A percentile compares a stretch with the other conserved stretches of the same genome.
phyloP scores from a whole-genome alignment of 441 rosid genomes.

The Populus tomentosa region DNA sequence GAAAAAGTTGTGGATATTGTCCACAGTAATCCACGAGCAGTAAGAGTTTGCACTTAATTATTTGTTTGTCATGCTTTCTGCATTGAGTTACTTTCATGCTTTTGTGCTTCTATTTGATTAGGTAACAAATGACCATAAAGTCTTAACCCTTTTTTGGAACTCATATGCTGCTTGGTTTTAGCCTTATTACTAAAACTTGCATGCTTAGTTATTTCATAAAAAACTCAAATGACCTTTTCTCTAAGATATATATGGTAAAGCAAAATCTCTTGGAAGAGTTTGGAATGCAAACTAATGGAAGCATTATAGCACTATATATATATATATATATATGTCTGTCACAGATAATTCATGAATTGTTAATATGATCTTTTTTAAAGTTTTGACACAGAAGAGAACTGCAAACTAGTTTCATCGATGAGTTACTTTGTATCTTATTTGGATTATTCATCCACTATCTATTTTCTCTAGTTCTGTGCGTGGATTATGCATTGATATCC shows the following conservation, averaged over 20 bases:
- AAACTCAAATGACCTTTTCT: neutral
- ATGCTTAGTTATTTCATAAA: neutral
- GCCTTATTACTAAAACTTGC: neutral
- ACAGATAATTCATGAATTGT: neutral
- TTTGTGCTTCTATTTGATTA: neutral
- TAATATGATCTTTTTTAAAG: neutral
- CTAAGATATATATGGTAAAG: neutral
- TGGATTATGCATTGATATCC: neutral
- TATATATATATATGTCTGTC: neutral
- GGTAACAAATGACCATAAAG: constrained; percentile 2
- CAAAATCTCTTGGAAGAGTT: neutral
- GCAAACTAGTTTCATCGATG: neutral
- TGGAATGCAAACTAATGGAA: neutral
- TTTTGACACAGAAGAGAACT: neutral
- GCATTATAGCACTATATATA: neutral
- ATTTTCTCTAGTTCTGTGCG: neutral
- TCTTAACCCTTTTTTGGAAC: neutral
- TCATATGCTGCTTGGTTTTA: neutral
- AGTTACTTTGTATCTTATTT: neutral
- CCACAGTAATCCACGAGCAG: constrained; percentile 62
- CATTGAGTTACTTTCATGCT: neutral
- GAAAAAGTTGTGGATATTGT: constrained; percentile 88
- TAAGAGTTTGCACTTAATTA: constrained; percentile 35
- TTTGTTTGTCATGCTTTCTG: neutral
- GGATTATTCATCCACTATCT: neutral